Base-by-base conservation (phyloP, 495 filamentous ascomycete species). In the Saxispiralis lemnorum region DNA sequence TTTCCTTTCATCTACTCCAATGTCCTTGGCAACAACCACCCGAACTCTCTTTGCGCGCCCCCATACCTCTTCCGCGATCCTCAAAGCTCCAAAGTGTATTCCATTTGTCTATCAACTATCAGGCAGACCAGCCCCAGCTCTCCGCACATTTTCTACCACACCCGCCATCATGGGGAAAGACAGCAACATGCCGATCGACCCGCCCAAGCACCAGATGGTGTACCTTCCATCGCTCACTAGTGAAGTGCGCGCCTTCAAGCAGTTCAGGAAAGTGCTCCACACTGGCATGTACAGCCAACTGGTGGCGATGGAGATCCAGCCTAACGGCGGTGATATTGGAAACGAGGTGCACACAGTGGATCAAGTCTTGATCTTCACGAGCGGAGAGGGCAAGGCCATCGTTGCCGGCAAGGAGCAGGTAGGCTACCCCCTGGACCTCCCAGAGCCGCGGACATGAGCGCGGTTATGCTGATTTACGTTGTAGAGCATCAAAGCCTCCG, bases 301-400 rank as follows among this genome's bases (percentile, higher is more conserved):
- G 12, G 74, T 78, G 1, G 57, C 72, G 5, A 78, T 78, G 74
- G 75, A 72, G 32, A 63, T 79, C 5, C 24, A 28, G 24, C 72
- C 73, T 1, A 68, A 75, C 1, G 69, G 68, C 12, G 74, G 73
- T 12, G 75, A 78, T 38, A 77, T 79, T 54, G 75, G 75, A 4
- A 73, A 79, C 41, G 74, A 78, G 63, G 63, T 64, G 17, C 63
- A 65, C 53, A 72, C 67, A 0, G 73, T 78, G 31, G 74, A 78
- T 49, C 75, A 78, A 48, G 66, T 71, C 38, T 62, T 79, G n/a
- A 70, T 72, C 38, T 78, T 78, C 55, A 79, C 71, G 1, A 68
- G 65, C 14, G 75, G 75, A 15, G 59, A 44, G 18, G 72, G 68
- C 9, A 66, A 64, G 37, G 73, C 73, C 2, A 73, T 69, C 6